phyloP scores from a whole-genome alignment of 208 protist genomes.

The Acanthamoeba healyi region DNA sequence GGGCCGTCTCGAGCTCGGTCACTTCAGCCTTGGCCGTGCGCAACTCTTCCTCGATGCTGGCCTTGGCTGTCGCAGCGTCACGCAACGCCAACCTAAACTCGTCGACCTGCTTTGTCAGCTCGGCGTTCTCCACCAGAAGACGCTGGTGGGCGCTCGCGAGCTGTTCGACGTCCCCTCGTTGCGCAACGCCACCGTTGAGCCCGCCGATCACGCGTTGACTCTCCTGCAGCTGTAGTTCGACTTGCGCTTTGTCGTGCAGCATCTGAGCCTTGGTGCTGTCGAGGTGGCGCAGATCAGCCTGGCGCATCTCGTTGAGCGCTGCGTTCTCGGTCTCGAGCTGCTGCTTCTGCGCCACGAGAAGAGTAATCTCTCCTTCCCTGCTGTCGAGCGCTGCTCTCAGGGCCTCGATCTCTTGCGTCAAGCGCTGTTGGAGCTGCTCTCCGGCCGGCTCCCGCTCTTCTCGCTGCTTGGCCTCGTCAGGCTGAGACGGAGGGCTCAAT shows the following conservation, averaged over 20 bases:
- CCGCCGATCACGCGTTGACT: background rate
- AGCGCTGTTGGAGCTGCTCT: background rate
- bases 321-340: constrained; percentile 44
- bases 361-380: background rate
- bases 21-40: background rate
- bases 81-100: background rate
- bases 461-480: background rate
- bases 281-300: background rate
- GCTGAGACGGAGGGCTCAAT: too few relatives aligned
- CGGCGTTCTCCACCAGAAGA: background rate
- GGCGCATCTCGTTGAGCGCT: background rate
- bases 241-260: background rate
- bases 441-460: background rate
- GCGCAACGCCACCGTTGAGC: background rate
- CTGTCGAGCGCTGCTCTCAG: background rate
- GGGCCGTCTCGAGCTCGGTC: background rate
- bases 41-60: background rate
- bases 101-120: background rate
- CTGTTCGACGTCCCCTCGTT: background rate
- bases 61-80: background rate
- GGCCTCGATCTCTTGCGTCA: background rate
- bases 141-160: background rate
- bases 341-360: background rate
- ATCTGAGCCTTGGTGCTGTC: background rate
- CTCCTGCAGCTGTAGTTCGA: background rate